These are phyloP conservation scores for Colletotrichum australisinense DNA, from an alignment of 2,329 filamentous ascomycete species.

Conservation along the genomic window DNA sequence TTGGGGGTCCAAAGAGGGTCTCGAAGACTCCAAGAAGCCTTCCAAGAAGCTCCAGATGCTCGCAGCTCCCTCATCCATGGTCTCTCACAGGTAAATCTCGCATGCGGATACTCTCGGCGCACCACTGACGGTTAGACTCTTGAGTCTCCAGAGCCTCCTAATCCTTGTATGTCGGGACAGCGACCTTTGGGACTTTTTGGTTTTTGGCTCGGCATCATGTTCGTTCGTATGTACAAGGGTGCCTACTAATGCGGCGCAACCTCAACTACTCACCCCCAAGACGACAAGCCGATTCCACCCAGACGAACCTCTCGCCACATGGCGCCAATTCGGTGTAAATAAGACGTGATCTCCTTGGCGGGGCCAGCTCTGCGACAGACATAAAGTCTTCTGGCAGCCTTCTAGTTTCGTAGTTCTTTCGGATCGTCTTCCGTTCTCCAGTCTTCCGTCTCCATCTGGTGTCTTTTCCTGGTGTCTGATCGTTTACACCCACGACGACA, in stretches of 20 bases:
- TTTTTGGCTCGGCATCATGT: neutral
- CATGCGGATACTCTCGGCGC: conserved; percentile 14
- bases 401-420: neutral
- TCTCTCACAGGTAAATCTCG: neutral
- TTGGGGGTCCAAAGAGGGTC: conserved; percentile 6
- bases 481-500: neutral
- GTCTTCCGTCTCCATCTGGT: neutral
- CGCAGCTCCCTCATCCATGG: too few relatives aligned
- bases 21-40: neutral
- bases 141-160: neutral
- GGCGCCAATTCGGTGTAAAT: conserved; percentile 21
- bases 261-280: neutral
- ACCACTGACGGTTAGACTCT: neutral
- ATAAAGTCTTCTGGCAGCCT: conserved; percentile 25
- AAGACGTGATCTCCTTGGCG: conserved; percentile 36
- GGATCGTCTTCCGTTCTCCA: conserved; percentile 12
- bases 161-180: neutral
- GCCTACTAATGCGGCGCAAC: neutral
- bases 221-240: neutral
- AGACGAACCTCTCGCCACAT: conserved; percentile 29
- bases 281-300: neutral
- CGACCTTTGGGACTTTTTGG: neutral
- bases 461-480: conserved; percentile 5
- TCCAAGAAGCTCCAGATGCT: neutral
- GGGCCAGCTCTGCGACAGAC: conserved; percentile 17